A percentile compares a stretch with the other conserved stretches of the same genome.
phyloP scores from a whole-genome alignment of 176 grass and related monocot species.

The Rhynchospora pubera region DNA sequence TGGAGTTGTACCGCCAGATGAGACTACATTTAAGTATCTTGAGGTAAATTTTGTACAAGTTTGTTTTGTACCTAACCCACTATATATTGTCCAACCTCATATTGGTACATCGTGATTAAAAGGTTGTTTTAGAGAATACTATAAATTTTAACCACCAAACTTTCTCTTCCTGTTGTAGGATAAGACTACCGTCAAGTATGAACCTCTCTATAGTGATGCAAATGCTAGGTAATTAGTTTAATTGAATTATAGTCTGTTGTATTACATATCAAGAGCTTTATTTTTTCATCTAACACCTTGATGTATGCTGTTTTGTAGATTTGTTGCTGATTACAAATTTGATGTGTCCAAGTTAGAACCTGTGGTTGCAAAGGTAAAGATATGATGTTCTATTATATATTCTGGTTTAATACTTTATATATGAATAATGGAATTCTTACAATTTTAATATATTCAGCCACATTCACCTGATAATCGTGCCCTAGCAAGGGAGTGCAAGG shows the following conservation, averaged over 20 bases:
- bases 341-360: slow-evolving; percentile 87
- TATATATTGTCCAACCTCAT: neutral
- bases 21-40: slow-evolving; percentile 91
- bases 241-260: neutral
- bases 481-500: slow-evolving; percentile 88
- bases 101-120: neutral
- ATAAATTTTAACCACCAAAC: neutral
- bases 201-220: slow-evolving; percentile 78
- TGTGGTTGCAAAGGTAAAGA: slow-evolving; percentile 74
- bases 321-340: slow-evolving; percentile 65
- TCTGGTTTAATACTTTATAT: neutral
- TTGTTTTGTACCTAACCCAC: neutral
- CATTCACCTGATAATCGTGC: slow-evolving; percentile 93
- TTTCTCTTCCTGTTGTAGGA: slow-evolving; percentile 38
- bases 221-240: slow-evolving; percentile 48
- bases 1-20: slow-evolving; percentile 77
- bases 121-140: neutral
- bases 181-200: slow-evolving; percentile 57
- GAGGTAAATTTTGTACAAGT: slow-evolving; percentile 42
- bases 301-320: slow-evolving; percentile 33
- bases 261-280: neutral
- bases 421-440: neutral
- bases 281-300: neutral
- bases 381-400: neutral
- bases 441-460: slow-evolving; percentile 39